These are phyloP conservation scores for Bryoerythrophyllum caledonicum DNA, from an alignment of 225 moss, liverwort and hornwort species.

Conservation along the genomic window DNA sequence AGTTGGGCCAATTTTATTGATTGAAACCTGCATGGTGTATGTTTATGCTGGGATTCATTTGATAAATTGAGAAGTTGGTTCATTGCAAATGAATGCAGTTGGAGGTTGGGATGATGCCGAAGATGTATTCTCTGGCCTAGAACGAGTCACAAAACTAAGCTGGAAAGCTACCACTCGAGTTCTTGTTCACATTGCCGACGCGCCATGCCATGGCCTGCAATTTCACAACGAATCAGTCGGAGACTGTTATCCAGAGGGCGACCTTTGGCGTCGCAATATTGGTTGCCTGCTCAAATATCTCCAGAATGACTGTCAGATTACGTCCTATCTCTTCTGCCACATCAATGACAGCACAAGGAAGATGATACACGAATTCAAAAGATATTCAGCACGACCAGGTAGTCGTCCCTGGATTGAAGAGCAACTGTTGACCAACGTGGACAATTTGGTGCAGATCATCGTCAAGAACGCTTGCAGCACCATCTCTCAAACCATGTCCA, in stretches of 20 bases:
- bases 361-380: constrained; percentile 1
- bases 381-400: background rate
- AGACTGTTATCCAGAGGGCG: background rate
- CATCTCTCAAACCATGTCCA: background rate
- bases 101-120: background rate
- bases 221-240: background rate
- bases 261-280: background rate
- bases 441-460: constrained; percentile 2
- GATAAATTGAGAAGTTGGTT: background rate
- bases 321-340: constrained; percentile 5
- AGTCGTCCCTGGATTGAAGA: constrained; percentile 3
- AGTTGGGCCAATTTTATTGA: too few relatives aligned
- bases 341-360: background rate
- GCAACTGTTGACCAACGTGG: background rate
- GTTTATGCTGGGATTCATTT: too few relatives aligned
- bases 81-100: background rate
- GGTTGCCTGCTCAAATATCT: background rate
- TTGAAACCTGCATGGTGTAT: too few relatives aligned
- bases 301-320: background rate
- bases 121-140: background rate
- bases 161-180: background rate
- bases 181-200: background rate
- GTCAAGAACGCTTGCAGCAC: background rate
- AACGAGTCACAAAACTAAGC: background rate
- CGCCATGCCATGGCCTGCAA: background rate